Base-by-base conservation (phyloP, 257 asterid genomes). In the Lycium barbarum region DNA sequence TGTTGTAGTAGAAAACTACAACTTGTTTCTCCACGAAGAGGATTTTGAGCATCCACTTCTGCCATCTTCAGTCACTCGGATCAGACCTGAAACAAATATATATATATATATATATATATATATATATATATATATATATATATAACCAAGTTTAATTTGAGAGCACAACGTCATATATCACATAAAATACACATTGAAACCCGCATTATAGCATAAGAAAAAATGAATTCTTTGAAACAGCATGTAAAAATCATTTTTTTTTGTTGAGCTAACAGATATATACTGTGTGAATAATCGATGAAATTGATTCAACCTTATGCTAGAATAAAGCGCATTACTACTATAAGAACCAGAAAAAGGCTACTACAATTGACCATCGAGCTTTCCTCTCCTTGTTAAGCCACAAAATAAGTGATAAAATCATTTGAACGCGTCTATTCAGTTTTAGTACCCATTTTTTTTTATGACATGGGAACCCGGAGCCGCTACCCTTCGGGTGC, bases 1-100 rank as follows among this genome's bases (percentile, higher is more conserved):
- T 94, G 93, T 90, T 94, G 93, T 83, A 95, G 92, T 88, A 95
- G 88, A 82, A 97, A 92, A 82, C 95, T 96, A 62, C 99, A 95
- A 12, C 97, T 88, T 82, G 93, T 94, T 85, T 92, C 94, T 49
- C 38, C 73, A 83, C 35, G 20, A 67, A 87, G 86, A 88, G 87
- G 93, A 88, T 88, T 86, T 85, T 91, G 92, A 83, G 89, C 88
- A 85, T 91, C 98, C 76, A 82, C 88, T 13, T 65, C 93, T 87
- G 93, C 95, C 99, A 95, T 95, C 87, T 86, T 83, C 88, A 83
- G 73, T 67, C 54, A 65, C 85, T 88, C n/a, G 18, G 84, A 82
- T 79, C 81, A 68, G 70, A 83, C 81, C 85, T 55, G 54, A 82
- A 81, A 73, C 40, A 43, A 2, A 45, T 22, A n/a, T 65, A 62